Base-by-base conservation (phyloP, 2,329 filamentous ascomycete species). In the Alternaria viburni region DNA sequence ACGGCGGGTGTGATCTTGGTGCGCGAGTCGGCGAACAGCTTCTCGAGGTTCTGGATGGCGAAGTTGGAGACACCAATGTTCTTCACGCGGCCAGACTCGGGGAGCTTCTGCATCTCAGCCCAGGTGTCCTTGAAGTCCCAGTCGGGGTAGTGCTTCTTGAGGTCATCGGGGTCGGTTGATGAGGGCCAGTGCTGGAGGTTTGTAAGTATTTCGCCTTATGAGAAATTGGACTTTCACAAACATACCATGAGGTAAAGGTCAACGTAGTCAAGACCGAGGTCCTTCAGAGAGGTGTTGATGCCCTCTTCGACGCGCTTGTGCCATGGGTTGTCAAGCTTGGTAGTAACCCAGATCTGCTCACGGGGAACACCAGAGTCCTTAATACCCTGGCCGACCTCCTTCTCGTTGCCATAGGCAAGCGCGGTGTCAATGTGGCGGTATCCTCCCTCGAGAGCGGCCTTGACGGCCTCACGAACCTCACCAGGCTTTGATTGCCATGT, bases 41-140 rank as follows among this genome's bases (percentile, higher is more conserved):
- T 91, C 85, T 95, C 91, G 41, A 96, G 83, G 81, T 96, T 92
- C 80, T 84, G 88, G 78, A 94, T 92, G 67, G 86, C 90, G 79
- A 96, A 96, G 86, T 96, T 96, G 80, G 91, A 93, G 61, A 96
- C 91, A 72, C 92, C 92, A 77, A 95, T 93, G 83, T 92, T 93
- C 81, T 86, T 87, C 55, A 91, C 91, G 81, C 93, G 92, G 78
- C 90, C 89, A 47, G 87, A 88, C 11, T 81, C 87, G 23, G 88
- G 82, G 50, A 93, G 83, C 84, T 90, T 91, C 81, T 91, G 88
- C 85, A 92, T 84, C 82, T 90, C 89, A 64, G 85, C 83, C 87
- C 87, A 96, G 25, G 93, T 96, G 81, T 96, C 89, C 72, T 91
- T 85, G 80, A 92, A 95, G 82, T 93, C 87, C 92, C 92, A 95